Evolutionary conservation across 2,329 filamentous ascomycete genomes (phyloP).

Genomic region (Trichoderma simmonsii): DNA sequence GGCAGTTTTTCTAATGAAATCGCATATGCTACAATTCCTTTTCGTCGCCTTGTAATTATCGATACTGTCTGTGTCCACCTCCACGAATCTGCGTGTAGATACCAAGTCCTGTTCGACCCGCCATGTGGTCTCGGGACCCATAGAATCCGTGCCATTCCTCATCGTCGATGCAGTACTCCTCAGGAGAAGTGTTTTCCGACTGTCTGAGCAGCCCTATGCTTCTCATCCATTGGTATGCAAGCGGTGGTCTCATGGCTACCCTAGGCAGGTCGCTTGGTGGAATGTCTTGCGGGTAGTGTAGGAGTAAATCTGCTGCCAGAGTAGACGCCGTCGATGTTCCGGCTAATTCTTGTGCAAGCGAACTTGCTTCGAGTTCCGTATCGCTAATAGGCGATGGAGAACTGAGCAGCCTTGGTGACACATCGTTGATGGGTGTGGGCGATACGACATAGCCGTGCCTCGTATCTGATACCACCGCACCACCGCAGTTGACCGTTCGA

Average conservation of each 20-base stretch:
- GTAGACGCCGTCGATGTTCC: constrained; percentile 25
- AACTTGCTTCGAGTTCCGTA: constrained; percentile 21
- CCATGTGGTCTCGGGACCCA: constrained; percentile 38
- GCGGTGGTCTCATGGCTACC: constrained; percentile 24
- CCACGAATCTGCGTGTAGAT: background rate
- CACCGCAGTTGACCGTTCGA: background rate
- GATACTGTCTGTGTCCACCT: background rate
- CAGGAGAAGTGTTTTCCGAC: constrained; percentile 10
- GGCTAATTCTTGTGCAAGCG: constrained; percentile 33
- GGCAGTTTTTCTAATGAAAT: background rate
- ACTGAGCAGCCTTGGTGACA: constrained; percentile 19
- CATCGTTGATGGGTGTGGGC: background rate
- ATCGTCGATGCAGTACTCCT: constrained; percentile 33
- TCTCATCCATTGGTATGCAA: constrained; percentile 28
- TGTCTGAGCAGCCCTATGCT: constrained; percentile 24
- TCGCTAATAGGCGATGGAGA: constrained; percentile 28
- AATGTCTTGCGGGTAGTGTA: constrained; percentile 2
- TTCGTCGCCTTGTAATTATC: background rate
- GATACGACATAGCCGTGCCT: background rate
- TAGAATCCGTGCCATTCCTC: constrained; percentile 51
- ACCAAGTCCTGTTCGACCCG: constrained; percentile 28
- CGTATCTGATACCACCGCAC: background rate
- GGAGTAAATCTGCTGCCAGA: background rate
- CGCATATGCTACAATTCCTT: background rate
- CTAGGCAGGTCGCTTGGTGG: background rate